Base-by-base conservation (phyloP, 371 early-diverging fungal genomes). In the Syncephalastrum monosporum region DNA sequence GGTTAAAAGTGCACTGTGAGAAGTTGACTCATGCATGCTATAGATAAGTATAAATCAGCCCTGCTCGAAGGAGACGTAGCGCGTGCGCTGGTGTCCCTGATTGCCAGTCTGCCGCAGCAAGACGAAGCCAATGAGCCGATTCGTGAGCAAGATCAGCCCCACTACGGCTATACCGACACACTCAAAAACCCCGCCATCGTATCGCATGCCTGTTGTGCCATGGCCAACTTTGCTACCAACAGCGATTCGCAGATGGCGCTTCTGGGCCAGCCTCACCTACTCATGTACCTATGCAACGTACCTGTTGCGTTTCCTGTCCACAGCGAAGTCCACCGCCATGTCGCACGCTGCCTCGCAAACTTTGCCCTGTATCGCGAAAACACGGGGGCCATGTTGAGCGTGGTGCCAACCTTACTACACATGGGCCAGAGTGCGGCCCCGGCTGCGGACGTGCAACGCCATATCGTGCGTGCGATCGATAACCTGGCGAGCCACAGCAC, bases 141-240 rank as follows among this genome's bases (percentile, higher is more conserved):
- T 46, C 47, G 59, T n/a, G 59, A 67, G 42, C 38, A 61, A 49
- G 61, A 61, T 33, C 19, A 48, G 2, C n/a, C 23, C 7, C 49
- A 53, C 21, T 60, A 54, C 17, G 38, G 38, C 29, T 60, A 42
- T 54, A 49, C 38, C 47, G 60, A 15, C 47, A 38, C 47, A 19
- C n/a, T 29, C 58, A 13, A 65, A 2, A 64, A 68, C 47, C 45
- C 74, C 0, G 75, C 77, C 15, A 68, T 79, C 0, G 74, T 82
- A 7, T 82, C 85, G 1, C 82, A 85, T 62, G 71, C 77, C 10
- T 82, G 83, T 50, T 85, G 85, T 59, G 83, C 85, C 7, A 60
- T 85, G 53, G 84, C 85, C 15, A 84, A 84, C 53, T 69, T 84
- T 71, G 85, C 85, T 3, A 84, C 85, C 10, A 84, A 82, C 53